phyloP scores from a whole-genome alignment of 192 early-diverging fungal genomes.

The Helicostylum pulchrum region DNA sequence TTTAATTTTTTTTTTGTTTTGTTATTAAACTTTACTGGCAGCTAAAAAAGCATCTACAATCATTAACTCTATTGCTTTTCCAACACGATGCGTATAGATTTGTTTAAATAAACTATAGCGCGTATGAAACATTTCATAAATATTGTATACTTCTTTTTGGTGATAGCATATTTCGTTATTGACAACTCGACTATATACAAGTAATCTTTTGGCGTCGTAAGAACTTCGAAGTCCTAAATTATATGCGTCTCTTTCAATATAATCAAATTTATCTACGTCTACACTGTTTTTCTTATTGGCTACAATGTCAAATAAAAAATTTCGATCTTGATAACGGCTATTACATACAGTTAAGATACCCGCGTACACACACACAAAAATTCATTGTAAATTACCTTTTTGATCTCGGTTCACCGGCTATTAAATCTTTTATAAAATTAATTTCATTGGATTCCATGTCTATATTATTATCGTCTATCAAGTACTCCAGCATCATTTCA shows the following conservation, averaged over 20 bases:
- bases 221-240: conserved; percentile 63
- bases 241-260: conserved; percentile 74
- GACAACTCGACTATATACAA: conserved; percentile 80
- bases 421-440: conserved; percentile 66
- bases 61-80: conserved; percentile 86
- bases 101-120: conserved; percentile 76
- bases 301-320: conserved; percentile 93
- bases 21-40: conserved; percentile 42
- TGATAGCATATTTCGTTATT: conserved; percentile 88
- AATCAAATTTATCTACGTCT: conserved; percentile 93
- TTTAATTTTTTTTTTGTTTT: background rate
- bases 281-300: conserved; percentile 91
- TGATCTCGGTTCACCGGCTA: conserved; percentile 52
- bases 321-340: conserved; percentile 40
- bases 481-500: conserved; percentile 80
- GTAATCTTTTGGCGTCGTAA: conserved; percentile 58
- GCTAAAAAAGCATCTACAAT: conserved; percentile 80
- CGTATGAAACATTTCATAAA: conserved; percentile 84
- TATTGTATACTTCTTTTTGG: conserved; percentile 85
- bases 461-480: conserved; percentile 73
- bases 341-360: background rate
- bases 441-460: conserved; percentile 58
- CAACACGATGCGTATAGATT: conserved; percentile 86
- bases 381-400: too few relatives aligned
- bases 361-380: too few relatives aligned